Conservation (phyloP, 2,329 filamentous ascomycete species). For the Neoscytalidium dimidiatum region DNA sequence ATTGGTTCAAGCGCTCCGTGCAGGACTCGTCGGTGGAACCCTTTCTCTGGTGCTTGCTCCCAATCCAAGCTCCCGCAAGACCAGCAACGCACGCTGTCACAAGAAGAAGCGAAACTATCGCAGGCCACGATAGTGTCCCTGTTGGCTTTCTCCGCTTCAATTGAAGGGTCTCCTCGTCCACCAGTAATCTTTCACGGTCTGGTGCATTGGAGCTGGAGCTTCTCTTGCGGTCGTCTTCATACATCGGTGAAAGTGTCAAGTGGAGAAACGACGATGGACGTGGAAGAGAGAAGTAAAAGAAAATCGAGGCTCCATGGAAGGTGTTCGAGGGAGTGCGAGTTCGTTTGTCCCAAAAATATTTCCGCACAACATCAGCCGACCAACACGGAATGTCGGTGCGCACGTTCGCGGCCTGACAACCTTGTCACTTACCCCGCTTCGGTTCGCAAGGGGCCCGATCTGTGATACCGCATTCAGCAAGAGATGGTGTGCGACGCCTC, state of each 20-base stretch:
- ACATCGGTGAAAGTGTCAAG: background rate
- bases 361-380: slow-evolving; percentile 1
- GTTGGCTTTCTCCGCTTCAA: background rate
- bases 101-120: slow-evolving; percentile 22
- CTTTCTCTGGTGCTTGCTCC: slow-evolving; percentile 17
- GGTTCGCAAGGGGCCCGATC: background rate
- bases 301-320: no score
- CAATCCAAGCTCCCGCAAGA: slow-evolving; percentile 27
- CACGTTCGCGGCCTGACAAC: background rate
- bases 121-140: slow-evolving; percentile 23
- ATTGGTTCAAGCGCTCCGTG: slow-evolving; percentile 31
- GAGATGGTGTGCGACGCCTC: background rate
- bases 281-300: background rate
- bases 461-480: background rate
- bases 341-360: background rate
- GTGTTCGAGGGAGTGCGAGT: background rate
- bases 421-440: slow-evolving; percentile 3
- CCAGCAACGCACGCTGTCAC: slow-evolving; percentile 27
- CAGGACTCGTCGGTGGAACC: slow-evolving; percentile 29
- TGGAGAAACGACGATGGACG: background rate
- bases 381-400: background rate
- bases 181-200: slow-evolving; percentile 14
- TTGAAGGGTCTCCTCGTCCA: background rate
- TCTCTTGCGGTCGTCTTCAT: background rate
- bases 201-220: background rate